Base-by-base conservation (phyloP, 2,329 filamentous ascomycete genomes). In the Cryphonectria radicalis region DNA sequence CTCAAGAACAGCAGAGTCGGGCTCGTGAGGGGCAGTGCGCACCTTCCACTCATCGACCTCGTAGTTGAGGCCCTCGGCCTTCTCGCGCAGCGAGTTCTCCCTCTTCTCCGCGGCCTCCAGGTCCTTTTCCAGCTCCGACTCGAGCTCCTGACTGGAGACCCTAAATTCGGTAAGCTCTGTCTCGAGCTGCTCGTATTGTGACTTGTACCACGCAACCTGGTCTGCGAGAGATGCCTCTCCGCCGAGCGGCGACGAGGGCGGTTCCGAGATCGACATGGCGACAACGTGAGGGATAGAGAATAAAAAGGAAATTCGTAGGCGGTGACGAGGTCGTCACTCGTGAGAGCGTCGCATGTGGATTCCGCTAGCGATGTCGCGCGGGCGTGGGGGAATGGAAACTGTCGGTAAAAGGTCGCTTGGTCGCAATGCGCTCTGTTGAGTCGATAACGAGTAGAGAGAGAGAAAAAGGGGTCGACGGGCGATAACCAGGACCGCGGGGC, bases 1-100 rank as follows among this genome's bases (percentile, higher is more conserved):
- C 63, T 53, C 63, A 22, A 19, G 11, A 32, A 22, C 32, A 43
- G 53, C 25, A 22, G 55, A 60, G 42, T 35, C 69, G 22, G 57
- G 70, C 10, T 11, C 14, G 35, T 59, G 19, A 71, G 46, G 57
- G 32, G 60, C n/a, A 25, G 35, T 28, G 76, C 88, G 81, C 84
- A 95, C 94, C 91, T 98, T 98, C 96, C 96, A 99, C 83, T 99
- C 96, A 71, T 98, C 94, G 0, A 96, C 95, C 81, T 98, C 95
- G 78, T 94, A 99, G 66, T 88, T 90, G 74, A 97, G 82, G 53
- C 87, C 88, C 81, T 98, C 95, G 0, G 93, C 92, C 84, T 95
- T 97, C 81, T 97, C 92, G 80, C 95, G 91, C 76, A 98, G 83
- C 74, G 90, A 86, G 74, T 94, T 89, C 83, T 98, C 95, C 77